Conservation (phyloP, 805 yeast species). For the Tetrapisispora phaffii region DNA sequence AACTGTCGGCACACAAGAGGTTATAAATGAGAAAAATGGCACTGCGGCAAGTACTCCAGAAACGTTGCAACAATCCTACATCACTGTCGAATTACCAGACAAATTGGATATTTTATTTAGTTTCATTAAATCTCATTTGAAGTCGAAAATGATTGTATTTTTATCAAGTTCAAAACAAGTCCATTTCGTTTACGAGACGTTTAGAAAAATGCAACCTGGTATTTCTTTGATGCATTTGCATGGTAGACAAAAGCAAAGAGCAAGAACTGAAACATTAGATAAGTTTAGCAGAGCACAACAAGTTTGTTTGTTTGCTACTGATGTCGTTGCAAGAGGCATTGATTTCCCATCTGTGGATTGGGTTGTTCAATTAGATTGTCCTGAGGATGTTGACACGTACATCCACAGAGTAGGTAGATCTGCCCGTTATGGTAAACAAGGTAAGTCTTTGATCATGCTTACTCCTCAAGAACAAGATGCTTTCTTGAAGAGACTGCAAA, state of each 20-base stretch:
- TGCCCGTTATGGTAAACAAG: conserved; percentile 78
- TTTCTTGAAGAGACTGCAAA: conserved; percentile 52
- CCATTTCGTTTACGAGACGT: conserved; percentile 78
- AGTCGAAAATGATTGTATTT: conserved; percentile 71
- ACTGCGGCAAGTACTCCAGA: conserved; percentile 62
- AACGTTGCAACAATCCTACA: conserved; percentile 72
- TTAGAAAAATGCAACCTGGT: conserved; percentile 85
- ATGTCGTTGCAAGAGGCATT: conserved; percentile 83
- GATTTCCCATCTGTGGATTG: conserved; percentile 91
- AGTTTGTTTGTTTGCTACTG: conserved; percentile 81
- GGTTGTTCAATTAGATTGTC: conserved; percentile 90
- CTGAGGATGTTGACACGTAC: conserved; percentile 82
- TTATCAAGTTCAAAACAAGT: conserved; percentile 85
- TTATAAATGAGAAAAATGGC: conserved; percentile 55
- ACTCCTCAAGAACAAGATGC: conserved; percentile 76
- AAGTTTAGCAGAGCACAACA: conserved; percentile 71
- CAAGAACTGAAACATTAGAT: conserved; percentile 70
- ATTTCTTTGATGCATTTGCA: conserved; percentile 75
- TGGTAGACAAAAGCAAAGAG: conserved; percentile 86
- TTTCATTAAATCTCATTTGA: conserved; percentile 73
- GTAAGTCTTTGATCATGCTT: conserved; percentile 73
- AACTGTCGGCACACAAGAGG: conserved; percentile 36
- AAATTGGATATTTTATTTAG: conserved; percentile 82
- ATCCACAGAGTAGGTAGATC: conserved; percentile 87
- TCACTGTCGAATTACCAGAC: conserved; percentile 61